Evolutionary conservation across 257 asterid species (phyloP).

Genomic region (Salvia rosmarinus): DNA sequence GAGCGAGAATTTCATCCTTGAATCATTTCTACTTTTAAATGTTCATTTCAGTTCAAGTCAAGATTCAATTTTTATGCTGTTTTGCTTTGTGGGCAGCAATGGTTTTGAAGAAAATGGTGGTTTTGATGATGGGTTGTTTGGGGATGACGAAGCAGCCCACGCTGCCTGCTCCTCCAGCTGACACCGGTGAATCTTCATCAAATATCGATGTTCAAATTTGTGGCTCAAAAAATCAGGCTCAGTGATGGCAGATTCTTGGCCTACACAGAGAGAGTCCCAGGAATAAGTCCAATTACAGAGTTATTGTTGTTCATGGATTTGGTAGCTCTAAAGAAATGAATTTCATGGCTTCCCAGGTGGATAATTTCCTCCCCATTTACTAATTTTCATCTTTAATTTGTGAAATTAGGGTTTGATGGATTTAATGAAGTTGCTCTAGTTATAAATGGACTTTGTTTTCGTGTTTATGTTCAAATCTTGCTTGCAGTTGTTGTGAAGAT

Average conservation of each 20-base stretch:
- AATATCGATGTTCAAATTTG: constrained; percentile 35
- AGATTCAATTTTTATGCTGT: background rate
- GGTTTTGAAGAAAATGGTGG: constrained; percentile 71
- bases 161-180: constrained; percentile 46
- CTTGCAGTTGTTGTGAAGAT: background rate
- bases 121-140: constrained; percentile 77
- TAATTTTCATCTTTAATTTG: background rate
- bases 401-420: background rate
- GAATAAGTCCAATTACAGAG: constrained; percentile 56
- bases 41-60: constrained; percentile 1
- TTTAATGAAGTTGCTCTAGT: background rate
- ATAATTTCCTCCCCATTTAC: constrained; percentile 9
- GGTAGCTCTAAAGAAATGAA: constrained; percentile 89
- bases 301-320: constrained; percentile 86
- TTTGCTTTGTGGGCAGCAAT: constrained; percentile 41
- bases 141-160: constrained; percentile 67
- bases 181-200: constrained; percentile 41
- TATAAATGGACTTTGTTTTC: constrained; percentile 14
- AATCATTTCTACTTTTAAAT: background rate
- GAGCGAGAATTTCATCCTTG: background rate
- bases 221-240: constrained; percentile 52
- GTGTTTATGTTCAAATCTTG: background rate
- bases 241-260: constrained; percentile 88
- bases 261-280: constrained; percentile 82
- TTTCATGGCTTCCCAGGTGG: constrained; percentile 80